A percentile compares a stretch with the other conserved stretches of the same genome.
phyloP scores from a whole-genome alignment of 306 rosid genomes.

The Phaseolus lunatus region DNA sequence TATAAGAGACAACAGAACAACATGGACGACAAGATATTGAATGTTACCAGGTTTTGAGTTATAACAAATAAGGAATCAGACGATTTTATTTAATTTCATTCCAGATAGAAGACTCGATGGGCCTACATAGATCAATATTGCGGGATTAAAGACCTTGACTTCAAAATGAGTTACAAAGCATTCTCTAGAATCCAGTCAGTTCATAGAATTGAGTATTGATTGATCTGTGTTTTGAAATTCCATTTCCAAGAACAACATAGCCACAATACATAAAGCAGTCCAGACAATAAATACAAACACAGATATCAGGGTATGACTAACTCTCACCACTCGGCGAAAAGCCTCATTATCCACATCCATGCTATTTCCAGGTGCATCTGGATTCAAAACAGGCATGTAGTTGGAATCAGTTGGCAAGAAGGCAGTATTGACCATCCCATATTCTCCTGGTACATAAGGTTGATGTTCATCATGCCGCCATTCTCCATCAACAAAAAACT shows the following conservation, averaged over 20 bases:
- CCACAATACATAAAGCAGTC: slow-evolving; percentile 9
- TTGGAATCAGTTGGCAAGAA: slow-evolving; percentile 79
- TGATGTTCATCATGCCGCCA: slow-evolving; percentile 94
- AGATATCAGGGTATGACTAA: slow-evolving; percentile 28
- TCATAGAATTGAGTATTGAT: neutral
- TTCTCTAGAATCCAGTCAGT: slow-evolving; percentile 9
- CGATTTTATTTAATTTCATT: slow-evolving; percentile 11
- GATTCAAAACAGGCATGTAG: slow-evolving; percentile 55
- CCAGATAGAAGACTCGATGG: slow-evolving; percentile 20
- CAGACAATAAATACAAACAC: slow-evolving; percentile 2
- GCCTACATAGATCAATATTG: slow-evolving; percentile 4
- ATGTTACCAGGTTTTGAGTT: slow-evolving; percentile 16
- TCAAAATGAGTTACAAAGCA: neutral
- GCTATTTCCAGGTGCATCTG: slow-evolving; percentile 66
- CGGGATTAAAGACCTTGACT: slow-evolving; percentile 27
- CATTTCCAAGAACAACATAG: slow-evolving; percentile 38
- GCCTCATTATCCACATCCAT: slow-evolving; percentile 96
- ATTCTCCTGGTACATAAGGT: slow-evolving; percentile 70
- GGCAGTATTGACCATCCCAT: slow-evolving; percentile 84
- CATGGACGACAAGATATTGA: slow-evolving; percentile 6
- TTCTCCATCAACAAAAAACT: slow-evolving; percentile 94
- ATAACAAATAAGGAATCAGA: slow-evolving; percentile 25
- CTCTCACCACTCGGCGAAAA: slow-evolving; percentile 75
- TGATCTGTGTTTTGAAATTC: neutral
- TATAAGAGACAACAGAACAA: slow-evolving; percentile 29